These are phyloP conservation scores for Lithospermum erythrorhizon DNA, from an alignment of 257 asterid species.

Conservation along the genomic window DNA sequence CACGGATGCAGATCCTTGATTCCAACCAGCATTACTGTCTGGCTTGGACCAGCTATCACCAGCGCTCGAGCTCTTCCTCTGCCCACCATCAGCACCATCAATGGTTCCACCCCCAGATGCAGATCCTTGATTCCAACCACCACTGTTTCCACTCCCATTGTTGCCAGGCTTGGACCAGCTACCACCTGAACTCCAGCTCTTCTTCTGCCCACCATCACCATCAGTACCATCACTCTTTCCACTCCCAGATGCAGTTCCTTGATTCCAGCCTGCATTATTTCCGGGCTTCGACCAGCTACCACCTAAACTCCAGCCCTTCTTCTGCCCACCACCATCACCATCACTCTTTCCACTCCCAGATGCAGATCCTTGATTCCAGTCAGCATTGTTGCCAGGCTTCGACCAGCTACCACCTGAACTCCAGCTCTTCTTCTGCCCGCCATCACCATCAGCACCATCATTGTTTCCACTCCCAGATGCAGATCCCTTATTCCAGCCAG, in stretches of 20 bases:
- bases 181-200: conserved; percentile 11
- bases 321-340: conserved; percentile 15
- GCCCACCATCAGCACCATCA: conserved; percentile 10
- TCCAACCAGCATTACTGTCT: conserved; percentile 13
- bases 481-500: background rate
- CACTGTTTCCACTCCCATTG: conserved; percentile 12
- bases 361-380: background rate
- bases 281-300: conserved; percentile 5
- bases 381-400: conserved; percentile 2
- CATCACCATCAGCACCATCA: conserved; percentile 17
- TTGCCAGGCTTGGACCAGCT: conserved; percentile 19
- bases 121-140: conserved; percentile 13
- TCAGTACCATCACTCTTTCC: conserved; percentile 16
- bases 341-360: conserved; percentile 14
- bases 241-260: background rate
- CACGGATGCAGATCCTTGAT: conserved; percentile 15
- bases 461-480: conserved; percentile 10
- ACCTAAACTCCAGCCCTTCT: conserved; percentile 13
- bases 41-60: conserved; percentile 20
- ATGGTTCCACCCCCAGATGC: conserved; percentile 14
- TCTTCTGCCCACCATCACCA: conserved; percentile 17
- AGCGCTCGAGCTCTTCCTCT: conserved; percentile 15
- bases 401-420: conserved; percentile 12
- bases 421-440: conserved; percentile 16
- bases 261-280: conserved; percentile 2